Percentiles rank a stretch among this genome's conserved stretches.
Conservation (phyloP, 345 rosid species). For the Citrus medica region DNA sequence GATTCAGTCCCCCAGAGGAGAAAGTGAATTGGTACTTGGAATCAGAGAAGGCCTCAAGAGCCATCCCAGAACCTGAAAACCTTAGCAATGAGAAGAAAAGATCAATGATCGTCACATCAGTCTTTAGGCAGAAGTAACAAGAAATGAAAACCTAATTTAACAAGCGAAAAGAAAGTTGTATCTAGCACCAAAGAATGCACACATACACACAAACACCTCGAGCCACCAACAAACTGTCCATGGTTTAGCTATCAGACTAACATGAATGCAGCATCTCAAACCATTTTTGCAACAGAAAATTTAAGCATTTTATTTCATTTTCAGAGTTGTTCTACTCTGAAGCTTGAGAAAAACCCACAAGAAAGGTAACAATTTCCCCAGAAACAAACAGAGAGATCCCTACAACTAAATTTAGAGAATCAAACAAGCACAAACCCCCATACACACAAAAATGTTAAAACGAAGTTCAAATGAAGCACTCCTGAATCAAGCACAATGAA, state of each 20-base stretch:
- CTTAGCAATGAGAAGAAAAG: neutral
- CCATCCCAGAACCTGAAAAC: conserved; percentile 6
- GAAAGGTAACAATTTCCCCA: neutral
- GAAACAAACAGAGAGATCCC: neutral
- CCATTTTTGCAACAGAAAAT: neutral
- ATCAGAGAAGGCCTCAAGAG: conserved; percentile 6
- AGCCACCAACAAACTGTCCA: neutral
- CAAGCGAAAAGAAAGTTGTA: neutral
- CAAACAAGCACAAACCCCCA: neutral
- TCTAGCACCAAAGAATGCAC: neutral
- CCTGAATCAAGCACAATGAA: neutral
- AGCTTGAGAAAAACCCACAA: neutral
- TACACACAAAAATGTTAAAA: neutral
- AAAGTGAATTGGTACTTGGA: conserved; percentile 11
- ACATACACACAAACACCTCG: too few relatives aligned
- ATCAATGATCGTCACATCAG: neutral
- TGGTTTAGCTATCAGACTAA: neutral
- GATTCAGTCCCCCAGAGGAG: neutral
- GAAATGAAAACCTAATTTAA: neutral
- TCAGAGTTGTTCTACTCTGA: neutral
- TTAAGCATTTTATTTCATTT: neutral
- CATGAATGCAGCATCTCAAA: neutral
- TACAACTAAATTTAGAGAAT: neutral
- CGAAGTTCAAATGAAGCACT: neutral
- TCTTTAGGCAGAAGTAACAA: neutral